Evolutionary conservation across 306 rosid genomes (phyloP), one percentile per base, ranked within the genome.

Genomic region (Heteromeles arbutifolia): DNA sequence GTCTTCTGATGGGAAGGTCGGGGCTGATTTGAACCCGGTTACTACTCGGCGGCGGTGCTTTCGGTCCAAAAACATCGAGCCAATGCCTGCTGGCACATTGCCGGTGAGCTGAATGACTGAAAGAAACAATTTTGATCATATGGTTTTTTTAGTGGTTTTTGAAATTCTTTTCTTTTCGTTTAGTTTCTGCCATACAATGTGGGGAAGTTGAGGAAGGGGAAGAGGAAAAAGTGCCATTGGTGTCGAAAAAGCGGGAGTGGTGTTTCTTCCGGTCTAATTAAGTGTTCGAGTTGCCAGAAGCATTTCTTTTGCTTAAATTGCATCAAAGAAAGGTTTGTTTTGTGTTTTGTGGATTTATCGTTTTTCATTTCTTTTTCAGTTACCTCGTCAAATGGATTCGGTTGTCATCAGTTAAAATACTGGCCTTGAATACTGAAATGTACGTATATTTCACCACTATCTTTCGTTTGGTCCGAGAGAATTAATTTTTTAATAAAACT

Each of bases 41-140:
- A 72, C 75, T 9, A n/a, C 4, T 1, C 24, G n/a, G 26, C 82
- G 82, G 25, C 88, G 96, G 83, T 87, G 80, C 81, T 90, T 92
- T 79, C 87, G 99, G 82, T 96, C 99, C 53, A 96, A 92, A 90
- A 96, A 96, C 87, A 89, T 81, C 65, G 95, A 95, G 72, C 83
- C 91, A 69, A 78, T 76, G 69, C 84, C 90, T 37, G 68, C 44
- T 82, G 93, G 84, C 28, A 82, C 86, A 37, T 85, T 89, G 83
- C 89, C 88, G 95, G 97, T 88, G 76, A 57, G 54, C 29, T 57
- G 6, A 48, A 48, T 53, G 72, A 19, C 56, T 59, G 19, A 56
- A 21, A n/a, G 25, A 56, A 9, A 69, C 39, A 26, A 13, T 68
- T 43, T 5, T 19, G 14, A 11, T 29, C 32, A 63, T 74, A 25